Base-by-base conservation (phyloP, 2,329 filamentous ascomycete species). In the Neonectria faginata region DNA sequence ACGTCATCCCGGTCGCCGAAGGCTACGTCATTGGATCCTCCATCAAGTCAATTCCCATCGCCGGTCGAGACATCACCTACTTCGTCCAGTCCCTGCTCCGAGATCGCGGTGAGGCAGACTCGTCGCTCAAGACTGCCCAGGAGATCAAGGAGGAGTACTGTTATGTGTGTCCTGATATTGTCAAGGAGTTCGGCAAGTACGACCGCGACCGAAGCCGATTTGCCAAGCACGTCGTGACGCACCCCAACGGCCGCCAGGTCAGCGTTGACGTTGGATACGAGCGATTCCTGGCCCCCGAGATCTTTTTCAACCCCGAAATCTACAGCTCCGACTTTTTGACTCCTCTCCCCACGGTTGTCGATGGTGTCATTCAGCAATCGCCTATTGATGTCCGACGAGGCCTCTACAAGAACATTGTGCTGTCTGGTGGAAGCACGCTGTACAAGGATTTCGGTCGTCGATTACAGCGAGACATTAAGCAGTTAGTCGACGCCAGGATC, bases 281-380 rank as follows among this genome's bases (percentile, higher is more conserved):
- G 81, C 92, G 96, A 36, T 99, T 99, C 86, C 86, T 99, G 65
- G 96, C 96, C 2, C 97, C 97, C 25, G 96, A 99, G 80, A 99
- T 99, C 77, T 99, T 99, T 83, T 99, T 99, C 89, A 99, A 99
- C 82, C 96, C 96, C 31, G 96, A 99, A 83, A 99, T 99, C 76
- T 98, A 98, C 86, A 97, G 93, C 67, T 98, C 95, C 71, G 96
- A 99, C 79, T 99, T 99, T 85, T 84, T 99, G 70, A 99, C 96
- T 12, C 96, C 96, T 14, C 88, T 99, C 9, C 96, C 96, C 25
- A 92, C 88, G 55, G 96, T 99, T 55, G 97, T 99, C 67, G 96
- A 99, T 77, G 92, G 91, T 61, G 96, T 98, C 68, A 99, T 99
- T 74, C 96, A 99, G 81, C 95, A 94, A 61, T 97, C 95, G 36